Conservation (phyloP, 352 stramenopile species). For the Phytophthora megakarya region DNA sequence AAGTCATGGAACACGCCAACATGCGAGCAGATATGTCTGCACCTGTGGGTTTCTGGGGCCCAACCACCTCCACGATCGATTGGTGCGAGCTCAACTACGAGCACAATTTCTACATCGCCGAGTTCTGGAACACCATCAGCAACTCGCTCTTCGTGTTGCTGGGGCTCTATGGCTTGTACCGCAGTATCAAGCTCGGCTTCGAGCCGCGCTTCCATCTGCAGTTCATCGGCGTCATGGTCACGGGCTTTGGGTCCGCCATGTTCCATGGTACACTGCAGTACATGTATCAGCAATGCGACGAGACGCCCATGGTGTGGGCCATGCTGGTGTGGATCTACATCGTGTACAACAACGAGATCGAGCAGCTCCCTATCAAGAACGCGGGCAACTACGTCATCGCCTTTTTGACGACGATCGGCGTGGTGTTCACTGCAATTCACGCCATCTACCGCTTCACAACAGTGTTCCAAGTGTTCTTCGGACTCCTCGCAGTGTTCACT, state of each 20-base stretch:
- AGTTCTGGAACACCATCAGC: conserved; percentile 89
- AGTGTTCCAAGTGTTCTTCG: conserved; percentile 81
- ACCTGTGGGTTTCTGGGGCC: conserved; percentile 62
- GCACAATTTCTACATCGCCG: conserved; percentile 73
- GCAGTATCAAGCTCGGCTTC: conserved; percentile 60
- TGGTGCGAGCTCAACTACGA: conserved; percentile 89
- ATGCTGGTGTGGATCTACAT: conserved; percentile 85
- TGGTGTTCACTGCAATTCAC: conserved; percentile 64
- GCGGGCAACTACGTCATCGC: conserved; percentile 44
- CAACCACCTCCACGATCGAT: conserved; percentile 75
- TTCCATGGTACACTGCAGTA: conserved; percentile 86
- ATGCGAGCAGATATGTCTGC: conserved; percentile 20
- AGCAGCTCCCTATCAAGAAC: conserved; percentile 40
- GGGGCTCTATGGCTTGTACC: conserved; percentile 69
- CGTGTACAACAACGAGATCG: conserved; percentile 74
- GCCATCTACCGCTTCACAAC: conserved; percentile 74
- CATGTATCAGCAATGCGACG: conserved; percentile 81
- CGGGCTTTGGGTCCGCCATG: conserved; percentile 78
- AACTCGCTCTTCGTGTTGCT: conserved; percentile 79
- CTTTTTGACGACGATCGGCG: conserved; percentile 55
- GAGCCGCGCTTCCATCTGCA: conserved; percentile 76
- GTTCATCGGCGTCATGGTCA: conserved; percentile 77
- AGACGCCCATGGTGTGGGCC: conserved; percentile 85
- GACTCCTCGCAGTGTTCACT: conserved; percentile 47
- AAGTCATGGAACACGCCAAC: conserved; percentile 21